Evolutionary conservation across 176 grass and related monocot species (phyloP), one percentile per base, ranked within the genome.

Genomic region (Aegilops speltoides): DNA sequence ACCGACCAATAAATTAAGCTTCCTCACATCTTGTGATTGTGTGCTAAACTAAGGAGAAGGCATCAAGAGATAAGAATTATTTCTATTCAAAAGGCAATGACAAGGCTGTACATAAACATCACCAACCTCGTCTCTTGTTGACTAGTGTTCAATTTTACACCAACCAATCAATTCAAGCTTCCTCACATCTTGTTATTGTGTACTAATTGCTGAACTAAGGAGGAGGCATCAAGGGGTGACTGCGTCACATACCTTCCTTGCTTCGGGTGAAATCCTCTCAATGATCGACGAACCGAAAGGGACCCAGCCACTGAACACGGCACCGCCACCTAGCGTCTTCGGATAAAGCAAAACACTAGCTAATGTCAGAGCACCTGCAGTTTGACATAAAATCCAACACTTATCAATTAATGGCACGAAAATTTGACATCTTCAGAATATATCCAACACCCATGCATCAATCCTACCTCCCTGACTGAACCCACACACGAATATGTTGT

Each of bases 331-430:
- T 84, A 98, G 84, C 64, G 54, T 96, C 88, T 92, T 96, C 0
- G 93, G 97, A 71, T 98, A 96, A 25, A 96, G 90, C 85, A 96
- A 84, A 19, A 98, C 92, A 80, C 92, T 96, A 63, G 97, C 97
- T 71, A 96, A 88, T 72, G 94, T 98, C 17, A 96, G 33, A 82
- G 93, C 93, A 90, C 93, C 93, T 96, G 60, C 33, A 28, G 59
- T 65, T 0, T 2, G 9, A 25, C 0, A 76, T 6, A 93, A 13
- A 78, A 46, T 76, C 1, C 23, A n/a, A 9, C 7, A 59, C 8
- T 54, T 76, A 19, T 52, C 26, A 84, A 15, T 82, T 81, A 7
- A 75, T 59, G 59, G 8, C 10, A 67, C 2, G 45, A 12, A 24
- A 54, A 4, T 31, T 69, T 38, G n/a, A 25, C 2, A 5, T 79